Evolutionary conservation across 2,329 filamentous ascomycete species (phyloP), one percentile per base, ranked within the genome.

Genomic region (Fusarium sp.): DNA sequence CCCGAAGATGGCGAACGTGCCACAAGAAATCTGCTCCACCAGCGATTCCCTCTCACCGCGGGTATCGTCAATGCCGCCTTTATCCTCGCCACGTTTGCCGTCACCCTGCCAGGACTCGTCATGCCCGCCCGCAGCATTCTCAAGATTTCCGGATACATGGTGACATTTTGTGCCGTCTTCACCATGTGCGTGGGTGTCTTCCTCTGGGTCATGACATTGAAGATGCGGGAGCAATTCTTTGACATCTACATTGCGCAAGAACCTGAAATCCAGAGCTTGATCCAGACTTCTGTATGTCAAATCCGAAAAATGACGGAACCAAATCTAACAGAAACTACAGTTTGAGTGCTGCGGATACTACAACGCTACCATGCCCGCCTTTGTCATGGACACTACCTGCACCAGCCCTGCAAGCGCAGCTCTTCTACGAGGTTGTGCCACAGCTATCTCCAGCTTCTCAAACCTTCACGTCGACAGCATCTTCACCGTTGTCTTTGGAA

Each of bases 301-400:
- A 44, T 4, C 31, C 10, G 5, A 20, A 4, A 10, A 27, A 35
- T 11, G 9, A 12, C 6, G 42, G 9, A 27, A 58, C 14, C 35
- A 8, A 14, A 16, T 40, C 44, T 60, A 51, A 67, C 38, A 16
- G 38, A 5, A 24, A 5, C 16, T 55, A 2, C 78, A 94, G 91
- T 95, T 96, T 80, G 81, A 90, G 76, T 96, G 94, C 89, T 96
- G 94, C 77, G 94, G 94, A 70, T 96, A 94, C 84, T 84, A 89
- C 75, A 94, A 95, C 83, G 90, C 88, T 81, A 92, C 91, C 6
- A 87, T 89, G 14, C 92, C 92, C 12, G 90, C 91, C 60, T 96
- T 95, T 80, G 86, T 94, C 72, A 90, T 89, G 64, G 92, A 95
- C 76, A 73, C 81, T 7, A 89, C 87, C 2, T 96, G 94, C 81